phyloP scores from a whole-genome alignment of 768 basidiomycete species.

The Hericium rajendrae region DNA sequence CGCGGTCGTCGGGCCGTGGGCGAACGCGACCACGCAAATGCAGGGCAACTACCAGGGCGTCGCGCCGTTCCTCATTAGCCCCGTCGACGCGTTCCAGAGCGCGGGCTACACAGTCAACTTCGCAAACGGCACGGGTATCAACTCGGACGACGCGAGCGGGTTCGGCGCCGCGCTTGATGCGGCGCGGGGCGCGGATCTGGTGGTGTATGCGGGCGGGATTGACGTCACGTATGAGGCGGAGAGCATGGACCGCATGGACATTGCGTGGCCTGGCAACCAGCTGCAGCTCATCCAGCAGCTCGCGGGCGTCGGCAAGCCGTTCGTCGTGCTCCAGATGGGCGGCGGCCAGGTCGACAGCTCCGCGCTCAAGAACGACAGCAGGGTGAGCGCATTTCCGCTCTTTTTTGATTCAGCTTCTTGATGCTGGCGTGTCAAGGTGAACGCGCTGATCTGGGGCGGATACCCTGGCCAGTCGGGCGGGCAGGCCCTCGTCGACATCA shows the following conservation, averaged over 20 bases:
- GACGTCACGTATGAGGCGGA: slow-evolving; percentile 42
- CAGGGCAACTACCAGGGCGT: slow-evolving; percentile 49
- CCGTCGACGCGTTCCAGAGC: slow-evolving; percentile 36
- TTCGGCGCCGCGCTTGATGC: slow-evolving; percentile 45
- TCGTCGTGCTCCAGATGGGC: slow-evolving; percentile 46
- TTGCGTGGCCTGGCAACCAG: slow-evolving; percentile 49
- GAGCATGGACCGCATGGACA: slow-evolving; percentile 33
- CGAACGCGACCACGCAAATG: slow-evolving; percentile 44
- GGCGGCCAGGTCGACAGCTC: slow-evolving; percentile 47
- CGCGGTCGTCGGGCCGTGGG: slow-evolving; percentile 52
- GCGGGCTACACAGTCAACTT: slow-evolving; percentile 39
- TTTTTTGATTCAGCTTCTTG: background rate
- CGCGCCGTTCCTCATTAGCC: slow-evolving; percentile 48
- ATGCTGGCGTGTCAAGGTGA: slow-evolving; percentile 24
- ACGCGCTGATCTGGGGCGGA: slow-evolving; percentile 46
- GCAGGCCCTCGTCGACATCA: slow-evolving; percentile 40
- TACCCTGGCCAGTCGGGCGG: slow-evolving; percentile 51
- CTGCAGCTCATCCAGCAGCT: slow-evolving; percentile 39
- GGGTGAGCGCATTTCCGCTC: slow-evolving; percentile 23
- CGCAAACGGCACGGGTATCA: slow-evolving; percentile 32
- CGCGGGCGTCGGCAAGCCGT: slow-evolving; percentile 36
- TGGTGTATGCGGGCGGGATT: slow-evolving; percentile 47
- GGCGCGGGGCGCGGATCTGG: slow-evolving; percentile 34
- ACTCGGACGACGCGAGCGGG: slow-evolving; percentile 29
- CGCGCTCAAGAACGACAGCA: slow-evolving; percentile 31